Evolutionary conservation across 257 asterid species (phyloP), one percentile per base, ranked within the genome.

Genomic region (Solanum sitiens): DNA sequence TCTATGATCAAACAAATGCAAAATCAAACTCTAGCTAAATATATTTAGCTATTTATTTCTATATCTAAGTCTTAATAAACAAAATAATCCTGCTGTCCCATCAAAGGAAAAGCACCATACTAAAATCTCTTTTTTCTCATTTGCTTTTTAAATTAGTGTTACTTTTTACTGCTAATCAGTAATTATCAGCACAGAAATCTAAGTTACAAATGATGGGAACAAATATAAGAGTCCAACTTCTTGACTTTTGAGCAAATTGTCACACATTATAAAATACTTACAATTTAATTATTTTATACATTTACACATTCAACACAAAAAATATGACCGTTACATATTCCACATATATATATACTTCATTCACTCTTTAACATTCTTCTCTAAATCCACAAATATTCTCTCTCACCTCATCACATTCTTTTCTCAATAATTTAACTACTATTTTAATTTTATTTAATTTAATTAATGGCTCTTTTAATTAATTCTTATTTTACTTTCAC

Each of bases 251-350:
- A 45, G 15, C 76, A 74, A 85, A 68, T 44, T 21, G 21, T 39
- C 65, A 72, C 45, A 15, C 47, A 59, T 86, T 65, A 67, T 71
- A 39, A 70, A 71, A 68, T 30, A 67, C 72, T 12, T n/a, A 59
- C 2, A 32, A 67, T 71, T 73, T 74, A 74, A 10, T 74, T 76
- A 42, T 13, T 40, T 56, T 40, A 39, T 71, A 56, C 59, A 85
- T n/a, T 45, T 4, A 42, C 53, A 39, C 11, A 76, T 56, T 89
- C 90, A 88, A 86, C 89, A 83, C 88, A 84, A 18, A 76, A 91
- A 93, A 93, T 91, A 92, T 93, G 98, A 93, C 98, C 98, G 98
- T 94, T 94, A 84, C 91, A 56, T n/a, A 30, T 77, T 32, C 86
- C 40, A 83, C 25, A 84, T 27, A 68, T 27, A 68, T 27, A 88